Base-by-base conservation (phyloP, 2,329 filamentous ascomycete species). In the Incumbomyces lentus region DNA sequence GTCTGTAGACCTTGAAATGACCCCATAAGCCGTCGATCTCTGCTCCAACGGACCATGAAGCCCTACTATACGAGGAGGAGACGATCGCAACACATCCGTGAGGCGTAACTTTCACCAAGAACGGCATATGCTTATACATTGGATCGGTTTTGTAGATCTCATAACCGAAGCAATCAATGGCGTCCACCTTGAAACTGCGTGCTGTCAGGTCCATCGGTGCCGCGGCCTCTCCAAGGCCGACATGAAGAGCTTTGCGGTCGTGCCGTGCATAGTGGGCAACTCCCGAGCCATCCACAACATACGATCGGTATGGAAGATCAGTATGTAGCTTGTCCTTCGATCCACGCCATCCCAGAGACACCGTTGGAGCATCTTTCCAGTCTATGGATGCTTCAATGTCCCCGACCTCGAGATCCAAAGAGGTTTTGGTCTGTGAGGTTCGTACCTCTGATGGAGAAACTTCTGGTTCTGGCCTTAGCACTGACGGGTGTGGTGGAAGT, bases 21-120 rank as follows among this genome's bases (percentile, higher is more conserved):
- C 82, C 82, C 81, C 82, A 86, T 64, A 86, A 74, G 22, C 82
- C 82, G 57, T 87, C 83, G 63, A 86, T 81, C 61, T 86, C 82
- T 1, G 78, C 77, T 2, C 82, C 83, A 6, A 86, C 69, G 7
- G 75, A 76, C 67, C 80, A 86, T 13, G 72, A 73, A 0, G 79
- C 81, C 43, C 82, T 67, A 0, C 73, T 69, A 57, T 86, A 79
- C 2, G 75, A 76, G 0, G 80, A 81, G 0, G 82, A 85, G 60
- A 86, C 84, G 14, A 81, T 72, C 0, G 73, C 82, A 0, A 86
- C 72, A 42, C 77, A 82, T 0, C 81, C 82, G 2, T 73, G 58
- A 0, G 79, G 74, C 0, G 77, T 81, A 0, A 75, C 78, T 46
- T 84, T 83, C 62, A 86, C 81, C 22, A 87, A 67, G 0, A 86